Evolutionary conservation across 2,329 filamentous ascomycete species (phyloP).

Genomic region (Emericellopsis cladophorae): DNA sequence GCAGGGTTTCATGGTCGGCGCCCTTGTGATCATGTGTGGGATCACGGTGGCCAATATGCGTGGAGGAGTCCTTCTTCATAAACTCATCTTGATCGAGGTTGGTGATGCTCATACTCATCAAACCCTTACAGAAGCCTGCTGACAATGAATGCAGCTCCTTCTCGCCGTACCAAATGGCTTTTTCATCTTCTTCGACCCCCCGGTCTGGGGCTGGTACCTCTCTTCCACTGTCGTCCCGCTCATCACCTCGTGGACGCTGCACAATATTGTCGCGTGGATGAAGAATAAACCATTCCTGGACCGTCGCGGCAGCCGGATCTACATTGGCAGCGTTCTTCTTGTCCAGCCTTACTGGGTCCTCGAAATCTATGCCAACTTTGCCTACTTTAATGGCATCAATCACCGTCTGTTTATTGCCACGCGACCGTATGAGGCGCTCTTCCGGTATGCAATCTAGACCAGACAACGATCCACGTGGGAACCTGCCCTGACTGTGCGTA

Average conservation of each 20-base stretch:
- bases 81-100: conserved; percentile 35
- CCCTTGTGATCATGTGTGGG: conserved; percentile 31
- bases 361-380: conserved; percentile 53
- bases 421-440: conserved; percentile 46
- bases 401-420: conserved; percentile 39
- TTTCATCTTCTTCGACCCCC: conserved; percentile 39
- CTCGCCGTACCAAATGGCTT: conserved; percentile 43
- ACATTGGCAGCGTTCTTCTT: conserved; percentile 44
- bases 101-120: conserved; percentile 2
- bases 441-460: conserved; percentile 23
- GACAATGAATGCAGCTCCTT: conserved; percentile 27
- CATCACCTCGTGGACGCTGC: conserved; percentile 49
- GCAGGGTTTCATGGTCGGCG: conserved; percentile 34
- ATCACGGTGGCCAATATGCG: conserved; percentile 37
- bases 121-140: too few species aligned
- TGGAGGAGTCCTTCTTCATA: conserved; percentile 30
- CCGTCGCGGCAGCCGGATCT: conserved; percentile 34
- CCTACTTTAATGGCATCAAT: conserved; percentile 44
- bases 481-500: neutral
- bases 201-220: conserved; percentile 51
- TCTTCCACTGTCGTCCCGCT: conserved; percentile 46
- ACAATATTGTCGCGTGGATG: conserved; percentile 57
- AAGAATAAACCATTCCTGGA: conserved; percentile 50
- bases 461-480: neutral
- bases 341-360: conserved; percentile 52